Evolutionary conservation across 129 eudicot species (phyloP), one percentile per base, ranked within the genome.

Genomic region (Artemisia annua): DNA sequence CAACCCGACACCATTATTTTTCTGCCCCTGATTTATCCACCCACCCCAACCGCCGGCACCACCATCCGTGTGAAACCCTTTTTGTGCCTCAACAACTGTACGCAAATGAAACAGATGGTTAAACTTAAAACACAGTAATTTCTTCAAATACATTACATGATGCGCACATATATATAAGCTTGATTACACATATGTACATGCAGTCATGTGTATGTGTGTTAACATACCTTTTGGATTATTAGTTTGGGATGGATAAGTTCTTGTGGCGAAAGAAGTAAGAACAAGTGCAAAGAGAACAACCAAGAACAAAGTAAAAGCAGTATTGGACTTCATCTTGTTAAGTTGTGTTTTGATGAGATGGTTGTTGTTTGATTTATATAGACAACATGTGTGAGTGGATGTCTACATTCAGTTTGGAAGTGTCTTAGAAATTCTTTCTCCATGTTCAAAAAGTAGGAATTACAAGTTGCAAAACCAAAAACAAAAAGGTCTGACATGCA

Each of bases 211-310:
- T 69, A 16, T 10, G 20, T 7, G 46, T 39, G 9, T 39, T 18
- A 54, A 44, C 32, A 46, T 59, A 72, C 76, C 76, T 72, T 44
- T 46, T 20, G 63, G 63, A 58, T 18, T 9, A 58, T 58, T 24
- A 43, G 16, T 15, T 46, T 71, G 46, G 2, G 67, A 1, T 43
- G 75, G 65, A 60, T 62, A 26, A 72, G 66, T 24, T 46, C 58
- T 72, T 72, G 44, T 19, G 20, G 68, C 76, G 0, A 14, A 72
- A 60, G 76, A 46, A 60, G 61, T 10, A 3, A 60, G 48, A 24
- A 60, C 24, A 51, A 68, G 61, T n/a, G 61, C 26, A 7, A 68
- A 50, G 50, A 50, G 26, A 51, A 68, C 43, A 49, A 18, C 48
- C 1, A 48, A 3, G 16, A 18, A 67, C 9, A 39, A 39, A 39